These are phyloP conservation scores for Verticillium albo-atrum DNA, from an alignment of 2,329 filamentous ascomycete species.

Conservation along the genomic window DNA sequence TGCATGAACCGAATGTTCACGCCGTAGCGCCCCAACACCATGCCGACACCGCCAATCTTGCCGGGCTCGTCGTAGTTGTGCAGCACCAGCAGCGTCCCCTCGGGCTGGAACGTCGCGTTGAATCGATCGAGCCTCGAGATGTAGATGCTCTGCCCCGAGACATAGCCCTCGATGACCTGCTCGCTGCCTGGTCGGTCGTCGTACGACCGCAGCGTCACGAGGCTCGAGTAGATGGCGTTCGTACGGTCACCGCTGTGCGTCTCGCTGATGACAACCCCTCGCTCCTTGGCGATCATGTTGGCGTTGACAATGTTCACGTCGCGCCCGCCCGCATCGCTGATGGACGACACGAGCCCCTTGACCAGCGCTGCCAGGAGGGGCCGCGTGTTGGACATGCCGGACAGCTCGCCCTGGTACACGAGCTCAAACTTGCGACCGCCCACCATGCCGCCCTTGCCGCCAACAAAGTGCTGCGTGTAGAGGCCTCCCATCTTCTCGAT, in stretches of 20 bases:
- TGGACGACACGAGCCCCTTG: slow-evolving; percentile 68
- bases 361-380: slow-evolving; percentile 75
- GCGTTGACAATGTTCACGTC: slow-evolving; percentile 85
- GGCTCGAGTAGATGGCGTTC: slow-evolving; percentile 62
- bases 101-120: slow-evolving; percentile 66
- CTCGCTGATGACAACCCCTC: slow-evolving; percentile 72
- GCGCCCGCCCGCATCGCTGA: slow-evolving; percentile 60
- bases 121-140: slow-evolving; percentile 73
- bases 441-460: slow-evolving; percentile 35
- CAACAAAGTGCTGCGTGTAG: slow-evolving; percentile 71
- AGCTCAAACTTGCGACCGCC: slow-evolving; percentile 70
- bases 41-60: slow-evolving; percentile 77
- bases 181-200: slow-evolving; percentile 23
- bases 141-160: slow-evolving; percentile 58
- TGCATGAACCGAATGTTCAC: slow-evolving; percentile 82
- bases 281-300: slow-evolving; percentile 68
- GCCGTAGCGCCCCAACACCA: slow-evolving; percentile 60
- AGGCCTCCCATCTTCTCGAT: slow-evolving; percentile 76
- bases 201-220: slow-evolving; percentile 63
- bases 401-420: slow-evolving; percentile 71
- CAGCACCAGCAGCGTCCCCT: slow-evolving; percentile 71
- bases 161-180: slow-evolving; percentile 60
- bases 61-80: slow-evolving; percentile 79
- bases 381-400: slow-evolving; percentile 67
- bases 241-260: slow-evolving; percentile 58